Evolutionary conservation across 164 flowering plant genomes (phyloP).

Genomic region (Magnolia changhungtana): DNA sequence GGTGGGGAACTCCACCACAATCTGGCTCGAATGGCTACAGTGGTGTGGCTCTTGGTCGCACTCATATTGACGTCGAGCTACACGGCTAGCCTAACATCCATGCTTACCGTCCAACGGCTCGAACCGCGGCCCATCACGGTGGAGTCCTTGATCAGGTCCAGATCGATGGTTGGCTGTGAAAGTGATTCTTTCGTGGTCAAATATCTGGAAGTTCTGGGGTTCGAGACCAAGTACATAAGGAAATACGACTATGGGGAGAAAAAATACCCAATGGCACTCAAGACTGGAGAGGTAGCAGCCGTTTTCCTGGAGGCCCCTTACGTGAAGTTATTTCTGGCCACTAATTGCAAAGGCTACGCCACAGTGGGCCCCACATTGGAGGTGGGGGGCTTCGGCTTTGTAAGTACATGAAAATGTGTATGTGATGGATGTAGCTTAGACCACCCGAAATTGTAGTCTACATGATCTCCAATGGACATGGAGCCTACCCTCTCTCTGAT

Average conservation of each 20-base stretch:
- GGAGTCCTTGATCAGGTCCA: slow-evolving; percentile 9
- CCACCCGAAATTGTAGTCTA: too few species aligned
- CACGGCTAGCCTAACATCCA: slow-evolving; percentile 3
- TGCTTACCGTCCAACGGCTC: slow-evolving; percentile 2
- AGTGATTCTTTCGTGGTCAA: slow-evolving; percentile 15
- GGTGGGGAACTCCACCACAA: slow-evolving; percentile 40
- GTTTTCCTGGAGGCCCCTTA: slow-evolving; percentile 28
- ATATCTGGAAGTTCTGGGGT: slow-evolving; percentile 23
- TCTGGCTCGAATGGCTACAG: slow-evolving; percentile 35
- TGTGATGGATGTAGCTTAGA: too few species aligned
- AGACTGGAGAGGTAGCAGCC: slow-evolving; percentile 22
- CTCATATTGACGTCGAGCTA: slow-evolving; percentile 2
- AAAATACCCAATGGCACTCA: slow-evolving; percentile 19
- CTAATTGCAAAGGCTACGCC: slow-evolving; percentile 26
- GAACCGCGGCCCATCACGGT: background rate
- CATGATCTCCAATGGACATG: too few species aligned
- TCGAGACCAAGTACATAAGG: slow-evolving; percentile 14
- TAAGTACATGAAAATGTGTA: slow-evolving; percentile 1
- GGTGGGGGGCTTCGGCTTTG: slow-evolving; percentile 54
- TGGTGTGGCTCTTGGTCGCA: slow-evolving; percentile 47
- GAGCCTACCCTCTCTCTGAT: too few species aligned
- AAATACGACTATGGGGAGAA: slow-evolving; percentile 2
- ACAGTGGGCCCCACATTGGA: slow-evolving; percentile 23
- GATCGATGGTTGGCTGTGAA: slow-evolving; percentile 24
- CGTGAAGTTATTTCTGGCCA: slow-evolving; percentile 30